phyloP scores from a whole-genome alignment of 225 moss, liverwort and hornwort species.

The Anthoceros angustus region DNA sequence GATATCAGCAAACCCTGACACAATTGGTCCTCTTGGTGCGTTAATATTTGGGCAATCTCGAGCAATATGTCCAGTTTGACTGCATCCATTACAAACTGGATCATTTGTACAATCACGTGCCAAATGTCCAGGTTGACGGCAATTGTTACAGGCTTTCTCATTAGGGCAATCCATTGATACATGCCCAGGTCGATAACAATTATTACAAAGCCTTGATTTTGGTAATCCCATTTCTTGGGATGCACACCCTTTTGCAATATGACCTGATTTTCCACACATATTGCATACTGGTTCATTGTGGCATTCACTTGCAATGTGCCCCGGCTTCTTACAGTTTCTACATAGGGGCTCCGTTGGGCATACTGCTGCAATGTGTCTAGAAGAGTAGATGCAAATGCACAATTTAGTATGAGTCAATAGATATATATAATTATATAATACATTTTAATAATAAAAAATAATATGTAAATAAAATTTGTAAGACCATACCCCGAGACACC shows the following conservation, averaged over 20 bases:
- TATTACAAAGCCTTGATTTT: slow-evolving; percentile 52
- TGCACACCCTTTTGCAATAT: slow-evolving; percentile 52
- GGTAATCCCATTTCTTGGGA: slow-evolving; percentile 44
- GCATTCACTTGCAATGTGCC: slow-evolving; percentile 56
- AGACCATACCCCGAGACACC: slow-evolving; percentile 43
- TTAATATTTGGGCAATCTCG: slow-evolving; percentile 35
- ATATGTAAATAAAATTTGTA: not conserved
- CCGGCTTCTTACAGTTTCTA: slow-evolving; percentile 56
- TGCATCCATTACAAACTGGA: slow-evolving; percentile 55
- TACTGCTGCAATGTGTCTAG: slow-evolving; percentile 50
- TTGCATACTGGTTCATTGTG: slow-evolving; percentile 54
- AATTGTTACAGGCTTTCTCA: slow-evolving; percentile 61
- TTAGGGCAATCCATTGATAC: slow-evolving; percentile 54
- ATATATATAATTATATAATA: not conserved
- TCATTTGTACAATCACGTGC: slow-evolving; percentile 49
- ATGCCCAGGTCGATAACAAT: slow-evolving; percentile 55
- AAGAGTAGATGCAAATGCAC: not conserved
- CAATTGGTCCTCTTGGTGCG: slow-evolving; percentile 24
- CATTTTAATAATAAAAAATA: not conserved
- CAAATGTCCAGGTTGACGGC: slow-evolving; percentile 48
- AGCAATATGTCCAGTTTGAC: slow-evolving; percentile 52
- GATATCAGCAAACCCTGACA: slow-evolving; percentile 37
- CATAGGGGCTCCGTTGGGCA: slow-evolving; percentile 51
- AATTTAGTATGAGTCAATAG: not conserved
- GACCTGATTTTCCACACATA: slow-evolving; percentile 51